These are phyloP conservation scores for Silene conica DNA, from an alignment of 148 eudicot genomes.

Conservation along the genomic window DNA sequence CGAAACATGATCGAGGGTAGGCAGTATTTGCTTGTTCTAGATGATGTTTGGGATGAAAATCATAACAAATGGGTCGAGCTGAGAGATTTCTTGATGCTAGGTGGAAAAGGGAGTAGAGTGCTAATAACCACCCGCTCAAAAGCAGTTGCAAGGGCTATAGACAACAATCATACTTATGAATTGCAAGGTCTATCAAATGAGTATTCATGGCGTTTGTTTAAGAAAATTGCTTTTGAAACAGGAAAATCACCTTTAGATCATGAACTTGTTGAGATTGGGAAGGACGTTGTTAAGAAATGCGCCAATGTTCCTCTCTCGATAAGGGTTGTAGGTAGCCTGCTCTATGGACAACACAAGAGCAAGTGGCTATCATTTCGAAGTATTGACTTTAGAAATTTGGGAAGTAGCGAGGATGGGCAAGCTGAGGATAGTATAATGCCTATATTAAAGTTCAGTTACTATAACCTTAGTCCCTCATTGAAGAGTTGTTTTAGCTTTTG, in stretches of 20 bases:
- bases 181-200: slow-evolving; percentile 16
- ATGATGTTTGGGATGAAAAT: slow-evolving; percentile 25
- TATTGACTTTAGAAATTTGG: too few relatives aligned
- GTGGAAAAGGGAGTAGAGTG: slow-evolving; percentile 14
- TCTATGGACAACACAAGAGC: too few relatives aligned
- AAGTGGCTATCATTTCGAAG: too few relatives aligned
- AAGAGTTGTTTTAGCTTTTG: too few relatives aligned
- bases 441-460: too few relatives aligned
- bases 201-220: slow-evolving; percentile 19
- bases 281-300: slow-evolving; percentile 25
- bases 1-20: slow-evolving; percentile 4
- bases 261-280: slow-evolving; percentile 7
- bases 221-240: slow-evolving; percentile 11
- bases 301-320: slow-evolving; percentile 21
- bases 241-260: background rate
- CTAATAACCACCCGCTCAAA: slow-evolving; percentile 15
- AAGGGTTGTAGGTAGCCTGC: too few relatives aligned
- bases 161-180: background rate
- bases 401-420: too few relatives aligned
- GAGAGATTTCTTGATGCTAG: background rate
- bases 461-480: too few relatives aligned
- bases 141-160: slow-evolving; percentile 7
- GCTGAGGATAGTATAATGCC: too few relatives aligned
- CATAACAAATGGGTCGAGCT: slow-evolving; percentile 15
- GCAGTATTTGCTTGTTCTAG: slow-evolving; percentile 24